Conservation (phyloP, 176 grass and related monocot genomes). For the Oryza longistaminata region DNA sequence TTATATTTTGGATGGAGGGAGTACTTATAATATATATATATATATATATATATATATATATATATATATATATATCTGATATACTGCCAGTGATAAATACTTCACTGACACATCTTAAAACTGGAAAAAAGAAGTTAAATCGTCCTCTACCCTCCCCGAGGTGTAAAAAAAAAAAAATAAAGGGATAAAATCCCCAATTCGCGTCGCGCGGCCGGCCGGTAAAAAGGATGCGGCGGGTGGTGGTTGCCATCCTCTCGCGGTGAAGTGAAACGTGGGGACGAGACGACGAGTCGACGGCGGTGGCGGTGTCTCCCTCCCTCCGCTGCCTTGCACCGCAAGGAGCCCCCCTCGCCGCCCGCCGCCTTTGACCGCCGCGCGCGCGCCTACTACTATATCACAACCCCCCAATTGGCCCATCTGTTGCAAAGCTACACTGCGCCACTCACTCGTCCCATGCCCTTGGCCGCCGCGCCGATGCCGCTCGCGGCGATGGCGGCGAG, state of each 20-base stretch:
- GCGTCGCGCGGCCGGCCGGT: neutral
- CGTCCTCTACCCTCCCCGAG: too few relatives aligned
- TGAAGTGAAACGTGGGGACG: neutral
- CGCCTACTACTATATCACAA: slow-evolving; percentile 12
- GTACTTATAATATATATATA: too few relatives aligned
- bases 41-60: too few relatives aligned
- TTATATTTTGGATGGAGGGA: too few relatives aligned
- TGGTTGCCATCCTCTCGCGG: neutral
- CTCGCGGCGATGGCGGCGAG: slow-evolving; percentile 7
- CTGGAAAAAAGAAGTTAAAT: too few relatives aligned
- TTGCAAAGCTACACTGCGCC: neutral
- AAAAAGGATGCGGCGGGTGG: neutral
- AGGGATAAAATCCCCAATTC: neutral
- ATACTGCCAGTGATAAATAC: too few relatives aligned
- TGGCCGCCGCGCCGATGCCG: neutral
- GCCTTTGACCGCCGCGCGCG: slow-evolving; percentile 21
- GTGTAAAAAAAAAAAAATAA: too few relatives aligned
- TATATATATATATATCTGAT: too few relatives aligned
- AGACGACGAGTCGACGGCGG: neutral
- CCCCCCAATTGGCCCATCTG: neutral
- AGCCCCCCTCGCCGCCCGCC: neutral
- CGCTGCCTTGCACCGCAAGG: slow-evolving; percentile 34
- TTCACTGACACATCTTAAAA: too few relatives aligned
- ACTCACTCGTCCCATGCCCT: slow-evolving; percentile 9
- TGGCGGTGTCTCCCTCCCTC: neutral